phyloP scores from a whole-genome alignment of 805 yeast genomes.

The Starmerella floris region DNA sequence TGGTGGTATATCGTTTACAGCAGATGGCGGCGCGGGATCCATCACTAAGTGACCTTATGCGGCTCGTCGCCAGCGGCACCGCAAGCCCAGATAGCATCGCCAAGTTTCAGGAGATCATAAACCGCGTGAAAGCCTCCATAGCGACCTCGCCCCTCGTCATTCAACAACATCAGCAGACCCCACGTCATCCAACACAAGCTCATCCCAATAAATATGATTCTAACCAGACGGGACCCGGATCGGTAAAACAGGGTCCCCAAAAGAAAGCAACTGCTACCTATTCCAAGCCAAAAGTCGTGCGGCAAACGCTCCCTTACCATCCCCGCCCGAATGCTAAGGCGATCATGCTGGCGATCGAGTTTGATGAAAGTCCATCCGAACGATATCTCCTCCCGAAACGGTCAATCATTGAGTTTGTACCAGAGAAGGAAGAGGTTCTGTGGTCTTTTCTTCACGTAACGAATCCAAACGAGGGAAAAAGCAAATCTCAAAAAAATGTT shows the following conservation, averaged over 20 bases:
- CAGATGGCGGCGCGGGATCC: conserved; percentile 65
- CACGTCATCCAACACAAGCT: conserved; percentile 36
- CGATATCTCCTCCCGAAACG: conserved; percentile 67
- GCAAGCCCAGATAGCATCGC: conserved; percentile 61
- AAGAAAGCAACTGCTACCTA: conserved; percentile 1
- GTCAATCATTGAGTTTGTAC: conserved; percentile 47
- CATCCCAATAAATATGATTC: not conserved
- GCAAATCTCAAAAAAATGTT: conserved; percentile 5
- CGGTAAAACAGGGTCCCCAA: conserved; percentile 37
- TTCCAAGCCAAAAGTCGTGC: conserved; percentile 2
- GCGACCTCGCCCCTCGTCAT: conserved; percentile 8
- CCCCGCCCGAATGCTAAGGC: conserved; percentile 15
- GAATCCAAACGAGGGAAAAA: not conserved
- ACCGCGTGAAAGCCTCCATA: conserved; percentile 43
- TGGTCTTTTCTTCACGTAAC: conserved; percentile 28
- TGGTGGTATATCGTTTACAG: conserved; percentile 76
- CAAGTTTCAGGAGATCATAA: conserved; percentile 69
- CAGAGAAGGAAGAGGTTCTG: conserved; percentile 27
- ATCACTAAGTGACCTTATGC: conserved; percentile 59
- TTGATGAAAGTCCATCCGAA: conserved; percentile 60
- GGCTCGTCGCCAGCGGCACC: conserved; percentile 68
- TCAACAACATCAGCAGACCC: conserved; percentile 39
- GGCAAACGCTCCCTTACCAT: conserved; percentile 9
- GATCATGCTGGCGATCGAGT: conserved; percentile 64
- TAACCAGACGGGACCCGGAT: conserved; percentile 42